These are phyloP conservation scores for Cardamine resedifolia DNA, from an alignment of 345 rosid genomes.

Conservation along the genomic window DNA sequence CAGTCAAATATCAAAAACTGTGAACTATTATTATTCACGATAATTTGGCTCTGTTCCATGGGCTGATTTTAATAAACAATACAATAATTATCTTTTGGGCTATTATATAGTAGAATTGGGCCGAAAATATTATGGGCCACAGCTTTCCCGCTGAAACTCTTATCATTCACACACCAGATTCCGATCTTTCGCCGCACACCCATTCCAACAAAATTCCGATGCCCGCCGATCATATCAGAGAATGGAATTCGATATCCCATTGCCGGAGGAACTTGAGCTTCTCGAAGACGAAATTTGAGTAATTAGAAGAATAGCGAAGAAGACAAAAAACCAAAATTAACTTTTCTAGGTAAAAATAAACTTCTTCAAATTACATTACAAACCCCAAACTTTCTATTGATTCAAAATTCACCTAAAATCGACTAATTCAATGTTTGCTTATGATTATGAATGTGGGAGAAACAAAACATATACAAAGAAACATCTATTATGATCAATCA, in stretches of 20 bases:
- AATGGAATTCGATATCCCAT: slow-evolving; percentile 73
- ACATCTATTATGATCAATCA: background rate
- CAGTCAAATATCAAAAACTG: too few species aligned
- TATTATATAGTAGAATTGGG: slow-evolving; percentile 2
- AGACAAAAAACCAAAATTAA: background rate
- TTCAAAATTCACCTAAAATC: background rate
- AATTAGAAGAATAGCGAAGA: background rate
- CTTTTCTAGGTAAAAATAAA: background rate
- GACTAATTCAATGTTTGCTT: background rate
- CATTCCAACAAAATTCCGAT: background rate
- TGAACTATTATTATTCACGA: too few species aligned
- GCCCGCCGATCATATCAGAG: slow-evolving; percentile 19
- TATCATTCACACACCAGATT: slow-evolving; percentile 19
- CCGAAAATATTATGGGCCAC: too few species aligned
- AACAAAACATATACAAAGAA: slow-evolving; percentile 21
- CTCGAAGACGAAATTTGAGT: slow-evolving; percentile 47
- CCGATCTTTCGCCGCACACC: slow-evolving; percentile 4
- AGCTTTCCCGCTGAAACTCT: slow-evolving; percentile 33
- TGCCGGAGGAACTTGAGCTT: slow-evolving; percentile 86
- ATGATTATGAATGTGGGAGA: background rate
- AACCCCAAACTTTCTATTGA: slow-evolving; percentile 5
- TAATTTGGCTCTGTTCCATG: too few species aligned
- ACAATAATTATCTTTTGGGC: background rate
- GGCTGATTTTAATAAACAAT: too few species aligned
- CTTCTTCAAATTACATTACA: background rate